A percentile compares a stretch with the other conserved stretches of the same genome.
These are phyloP conservation scores for Suillus hirtellus DNA, from an alignment of 768 basidiomycete species.

Conservation along the genomic window DNA sequence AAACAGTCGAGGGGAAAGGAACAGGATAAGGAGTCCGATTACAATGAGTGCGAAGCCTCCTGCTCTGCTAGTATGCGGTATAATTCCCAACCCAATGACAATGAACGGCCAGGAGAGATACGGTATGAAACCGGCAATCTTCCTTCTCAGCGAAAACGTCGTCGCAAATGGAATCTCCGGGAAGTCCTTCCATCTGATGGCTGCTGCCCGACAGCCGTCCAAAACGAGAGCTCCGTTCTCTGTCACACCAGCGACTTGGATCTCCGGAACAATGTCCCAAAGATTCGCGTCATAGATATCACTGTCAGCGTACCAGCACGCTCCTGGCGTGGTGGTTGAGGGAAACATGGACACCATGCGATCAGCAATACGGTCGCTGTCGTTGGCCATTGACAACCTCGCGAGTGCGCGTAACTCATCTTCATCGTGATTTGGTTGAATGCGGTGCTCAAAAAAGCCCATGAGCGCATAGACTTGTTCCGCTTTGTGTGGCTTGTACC, in stretches of 20 bases:
- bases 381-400: constrained; percentile 24
- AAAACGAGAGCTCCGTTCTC: constrained; percentile 20
- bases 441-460: constrained; percentile 25
- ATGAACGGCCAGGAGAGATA: constrained; percentile 13
- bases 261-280: constrained; percentile 21
- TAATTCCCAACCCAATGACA: neutral
- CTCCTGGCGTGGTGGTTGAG: neutral
- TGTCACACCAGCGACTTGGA: constrained; percentile 21
- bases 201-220: constrained; percentile 20
- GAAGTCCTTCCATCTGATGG: constrained; percentile 24
- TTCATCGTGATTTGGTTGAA: constrained; percentile 17
- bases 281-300: constrained; percentile 19
- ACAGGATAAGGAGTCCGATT: constrained; percentile 3
- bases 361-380: constrained; percentile 22
- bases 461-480: constrained; percentile 22
- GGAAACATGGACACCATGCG: constrained; percentile 25
- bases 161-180: constrained; percentile 14
- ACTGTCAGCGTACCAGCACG: constrained; percentile 22
- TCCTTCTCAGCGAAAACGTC: constrained; percentile 11
- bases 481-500: constrained; percentile 14
- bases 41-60: constrained; percentile 10
- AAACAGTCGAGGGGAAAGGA: constrained; percentile 12
- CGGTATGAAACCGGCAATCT: constrained; percentile 11
- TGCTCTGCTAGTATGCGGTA: neutral
- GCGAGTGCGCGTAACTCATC: constrained; percentile 19